Percentiles rank a stretch among this genome's conserved stretches.
phyloP scores from a whole-genome alignment of 1,284 basidiomycete species.

The Puccinia coronata region DNA sequence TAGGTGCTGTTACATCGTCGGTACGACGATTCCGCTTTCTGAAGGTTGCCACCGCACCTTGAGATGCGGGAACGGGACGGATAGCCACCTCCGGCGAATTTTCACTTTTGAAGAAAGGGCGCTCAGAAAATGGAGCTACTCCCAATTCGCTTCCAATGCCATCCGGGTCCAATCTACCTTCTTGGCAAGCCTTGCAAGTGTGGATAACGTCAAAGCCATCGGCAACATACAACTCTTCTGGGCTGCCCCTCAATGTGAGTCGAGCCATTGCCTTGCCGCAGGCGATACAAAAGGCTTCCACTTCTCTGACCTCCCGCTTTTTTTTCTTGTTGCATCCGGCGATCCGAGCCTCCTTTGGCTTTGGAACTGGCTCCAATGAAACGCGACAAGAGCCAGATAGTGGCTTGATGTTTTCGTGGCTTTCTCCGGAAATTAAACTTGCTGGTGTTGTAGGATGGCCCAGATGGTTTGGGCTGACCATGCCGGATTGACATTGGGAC shows the following conservation, averaged over 20 bases:
- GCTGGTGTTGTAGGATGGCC: background rate
- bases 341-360: background rate
- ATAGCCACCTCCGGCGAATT: background rate
- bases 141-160: background rate
- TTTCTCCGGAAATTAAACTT: background rate
- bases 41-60: slow-evolving; percentile 27
- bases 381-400: background rate
- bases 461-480: background rate
- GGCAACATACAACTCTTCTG: slow-evolving; percentile 35
- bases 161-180: background rate
- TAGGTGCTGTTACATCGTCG: slow-evolving; percentile 45
- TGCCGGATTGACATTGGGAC: background rate
- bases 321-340: slow-evolving; percentile 41
- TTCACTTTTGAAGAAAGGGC: background rate
- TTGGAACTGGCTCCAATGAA: background rate
- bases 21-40: slow-evolving; percentile 47
- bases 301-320: slow-evolving; percentile 43
- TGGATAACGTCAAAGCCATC: slow-evolving; percentile 45
- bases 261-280: slow-evolving; percentile 32
- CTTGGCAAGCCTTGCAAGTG: slow-evolving; percentile 42
- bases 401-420: background rate
- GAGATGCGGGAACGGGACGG: background rate
- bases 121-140: slow-evolving; percentile 32
- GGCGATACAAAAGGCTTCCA: slow-evolving; percentile 26
- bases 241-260: slow-evolving; percentile 32